phyloP scores from a whole-genome alignment of 2,329 filamentous ascomycete genomes.

The Aspergillus pseudoterreus region DNA sequence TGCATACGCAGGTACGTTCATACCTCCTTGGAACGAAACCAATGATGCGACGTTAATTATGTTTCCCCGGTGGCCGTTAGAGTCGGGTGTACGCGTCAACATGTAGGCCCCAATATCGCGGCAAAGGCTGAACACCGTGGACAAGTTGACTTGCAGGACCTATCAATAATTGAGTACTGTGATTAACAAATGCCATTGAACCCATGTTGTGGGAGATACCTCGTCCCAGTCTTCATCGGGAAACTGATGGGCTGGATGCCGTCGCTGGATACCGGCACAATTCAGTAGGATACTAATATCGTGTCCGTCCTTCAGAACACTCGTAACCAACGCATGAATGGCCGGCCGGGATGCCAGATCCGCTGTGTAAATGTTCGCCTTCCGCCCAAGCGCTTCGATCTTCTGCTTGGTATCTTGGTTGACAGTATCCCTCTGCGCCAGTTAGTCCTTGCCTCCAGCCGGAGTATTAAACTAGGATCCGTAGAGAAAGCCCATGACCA shows the following conservation, averaged over 20 bases:
- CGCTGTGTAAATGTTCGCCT: conserved; percentile 32
- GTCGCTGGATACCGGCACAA: conserved; percentile 79
- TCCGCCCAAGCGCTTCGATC: conserved; percentile 29
- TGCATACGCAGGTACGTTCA: conserved; percentile 84
- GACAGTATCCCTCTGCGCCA: conserved; percentile 11
- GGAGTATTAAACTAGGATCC: neutral
- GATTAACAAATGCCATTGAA: neutral
- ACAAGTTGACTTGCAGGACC: conserved; percentile 85
- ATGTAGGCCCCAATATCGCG: conserved; percentile 35
- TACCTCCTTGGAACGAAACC: conserved; percentile 77
- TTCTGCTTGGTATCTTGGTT: conserved; percentile 16
- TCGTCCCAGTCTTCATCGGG: conserved; percentile 73
- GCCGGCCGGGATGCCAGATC: conserved; percentile 31
- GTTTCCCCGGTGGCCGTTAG: conserved; percentile 37
- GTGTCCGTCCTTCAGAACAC: conserved; percentile 37
- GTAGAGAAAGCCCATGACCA: neutral
- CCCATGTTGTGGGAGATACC: conserved; percentile 50
- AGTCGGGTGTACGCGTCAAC: conserved; percentile 27
- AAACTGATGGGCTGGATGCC: conserved; percentile 72
- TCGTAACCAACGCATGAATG: conserved; percentile 26
- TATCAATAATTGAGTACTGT: conserved; percentile 15
- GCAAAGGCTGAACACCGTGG: conserved; percentile 61
- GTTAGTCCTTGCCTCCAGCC: neutral
- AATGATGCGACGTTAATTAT: conserved; percentile 84
- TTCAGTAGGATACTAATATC: conserved; percentile 71